Conservation (phyloP, 345 rosid species). For the Anacardium occidentale region DNA sequence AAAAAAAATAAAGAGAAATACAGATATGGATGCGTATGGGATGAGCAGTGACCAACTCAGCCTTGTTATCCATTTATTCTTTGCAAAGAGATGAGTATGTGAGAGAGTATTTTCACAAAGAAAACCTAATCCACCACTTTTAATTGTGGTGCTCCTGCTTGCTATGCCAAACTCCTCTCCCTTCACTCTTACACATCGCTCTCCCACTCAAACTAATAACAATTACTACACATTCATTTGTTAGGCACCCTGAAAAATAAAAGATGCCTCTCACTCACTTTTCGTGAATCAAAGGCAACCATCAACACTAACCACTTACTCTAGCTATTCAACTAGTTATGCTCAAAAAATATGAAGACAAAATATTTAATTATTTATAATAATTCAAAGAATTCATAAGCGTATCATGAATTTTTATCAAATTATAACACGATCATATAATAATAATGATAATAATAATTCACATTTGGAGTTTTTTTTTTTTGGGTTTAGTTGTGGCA, state of each 20-base stretch:
- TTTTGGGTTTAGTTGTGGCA: slow-evolving; percentile 62
- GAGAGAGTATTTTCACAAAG: slow-evolving; percentile 11
- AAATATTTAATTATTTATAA: neutral
- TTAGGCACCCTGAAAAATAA: slow-evolving; percentile 9
- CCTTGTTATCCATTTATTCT: slow-evolving; percentile 44
- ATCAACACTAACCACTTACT: slow-evolving; percentile 79
- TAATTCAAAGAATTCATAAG: slow-evolving; percentile 33
- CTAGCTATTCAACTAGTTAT: slow-evolving; percentile 68
- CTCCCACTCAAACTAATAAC: slow-evolving; percentile 29
- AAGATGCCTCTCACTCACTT: slow-evolving; percentile 76
- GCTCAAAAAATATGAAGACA: slow-evolving; percentile 18
- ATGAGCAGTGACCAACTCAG: slow-evolving; percentile 42
- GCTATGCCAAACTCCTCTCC: slow-evolving; percentile 43
- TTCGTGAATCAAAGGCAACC: slow-evolving; percentile 95
- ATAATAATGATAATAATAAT: slow-evolving; percentile 22
- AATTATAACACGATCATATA: slow-evolving; percentile 22
- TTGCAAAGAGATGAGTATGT: slow-evolving; percentile 21
- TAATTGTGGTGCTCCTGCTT: slow-evolving; percentile 55
- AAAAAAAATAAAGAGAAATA: slow-evolving; percentile 10
- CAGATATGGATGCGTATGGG: slow-evolving; percentile 52
- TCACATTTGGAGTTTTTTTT: slow-evolving; percentile 36
- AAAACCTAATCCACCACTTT: slow-evolving; percentile 75
- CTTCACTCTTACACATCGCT: slow-evolving; percentile 31
- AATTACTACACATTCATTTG: neutral
- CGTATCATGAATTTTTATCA: slow-evolving; percentile 8